Evolutionary conservation across 2,329 filamentous ascomycete species (phyloP), one percentile per base, ranked within the genome.

Genomic region (Fusarium sp.): DNA sequence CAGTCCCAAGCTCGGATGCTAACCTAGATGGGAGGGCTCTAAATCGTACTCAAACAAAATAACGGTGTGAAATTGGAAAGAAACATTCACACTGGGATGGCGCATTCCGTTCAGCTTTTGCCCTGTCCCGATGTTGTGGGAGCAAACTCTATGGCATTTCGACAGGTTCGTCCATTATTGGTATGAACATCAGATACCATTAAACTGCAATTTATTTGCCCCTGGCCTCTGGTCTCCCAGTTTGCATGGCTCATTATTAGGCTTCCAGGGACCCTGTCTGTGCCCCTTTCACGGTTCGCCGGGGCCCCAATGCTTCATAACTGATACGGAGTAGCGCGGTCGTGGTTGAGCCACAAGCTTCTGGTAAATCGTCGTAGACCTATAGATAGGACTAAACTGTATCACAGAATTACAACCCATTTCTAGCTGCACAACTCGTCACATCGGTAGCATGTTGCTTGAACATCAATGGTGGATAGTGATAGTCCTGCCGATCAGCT

Each of bases 261-360:
- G 45, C 63, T 63, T 62, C 48, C 24, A 54, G 53, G 56, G 28
- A 41, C 35, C 66, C 61, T 61, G 72, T 65, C 61, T 51, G 63
- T 72, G 60, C 72, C 68, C 61, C 71, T 74, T 72, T 74, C 65
- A 39, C 70, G 50, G 50, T 54, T 57, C 57, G 24, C 51, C 35
- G 20, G 35, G 38, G 45, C 45, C 53, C 42, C 54, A 41, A 51
- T 57, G 51, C 66, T 58, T 59, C 45, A 70, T 36, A 38, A 55
- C 54, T 38, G 20, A 42, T 56, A 35, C 32, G 32, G 32, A 15
- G 32, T 35, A 41, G 20, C n/a, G 48, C 20, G 64, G 48, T 26
- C 26, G 24, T 38, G 42, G 42, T 62, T 57, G 35, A 53, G 50
- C 53, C 59, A 50, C 38, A n/a, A 47, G 41, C 35, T 56, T 22